Base-by-base conservation (phyloP, 352 stramenopile genomes). In the Elongisporangium senticosum region DNA sequence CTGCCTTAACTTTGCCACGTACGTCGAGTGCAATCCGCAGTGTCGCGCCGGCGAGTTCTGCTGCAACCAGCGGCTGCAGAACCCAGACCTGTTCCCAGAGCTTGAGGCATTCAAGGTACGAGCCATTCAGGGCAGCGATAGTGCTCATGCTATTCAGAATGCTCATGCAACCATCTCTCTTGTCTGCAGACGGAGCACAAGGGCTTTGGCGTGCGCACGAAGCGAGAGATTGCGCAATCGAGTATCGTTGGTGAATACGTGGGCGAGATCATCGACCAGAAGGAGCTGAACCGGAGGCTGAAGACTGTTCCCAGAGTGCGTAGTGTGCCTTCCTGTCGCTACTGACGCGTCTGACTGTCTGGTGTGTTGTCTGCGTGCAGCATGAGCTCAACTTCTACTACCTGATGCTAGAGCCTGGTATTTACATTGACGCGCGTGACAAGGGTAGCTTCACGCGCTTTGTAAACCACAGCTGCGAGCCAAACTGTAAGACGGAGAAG, bases 401-500 rank as follows among this genome's bases (percentile, higher is more conserved):
- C 37, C 50, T 95, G 59, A 63, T 90, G 40, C 55, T 95, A n/a
- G 68, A 84, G 21, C 84, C 84, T 3, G 86, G 86, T 0, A 72
- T 93, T 10, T 97, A 96, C 67, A 95, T 97, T 56, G 89, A 97
- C 51, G 89, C 88, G 4, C 77, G 86, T 17, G 83, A 87, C 53
- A 90, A 93, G 50, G 95, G 95, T 15, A 96, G 92, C 65, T 96
- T 98, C 52, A 97, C 95, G 59, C 75, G 96, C 0, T 99, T 98
- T 66, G 96, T 99, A 50, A 99, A 99, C 69, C 92, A 98, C 61
- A 98, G 92, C 62, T 98, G 94, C 58, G 86, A 96, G 51, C 91
- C 92, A 0, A 98, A 98, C 65, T 98, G 94, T 65, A 96, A 93
- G 65, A 98, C 94, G 28, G 89, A 98, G 68, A 98, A 98, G 53